phyloP scores from a whole-genome alignment of 2,329 filamentous ascomycete species.

The Fusarium marasasianum region DNA sequence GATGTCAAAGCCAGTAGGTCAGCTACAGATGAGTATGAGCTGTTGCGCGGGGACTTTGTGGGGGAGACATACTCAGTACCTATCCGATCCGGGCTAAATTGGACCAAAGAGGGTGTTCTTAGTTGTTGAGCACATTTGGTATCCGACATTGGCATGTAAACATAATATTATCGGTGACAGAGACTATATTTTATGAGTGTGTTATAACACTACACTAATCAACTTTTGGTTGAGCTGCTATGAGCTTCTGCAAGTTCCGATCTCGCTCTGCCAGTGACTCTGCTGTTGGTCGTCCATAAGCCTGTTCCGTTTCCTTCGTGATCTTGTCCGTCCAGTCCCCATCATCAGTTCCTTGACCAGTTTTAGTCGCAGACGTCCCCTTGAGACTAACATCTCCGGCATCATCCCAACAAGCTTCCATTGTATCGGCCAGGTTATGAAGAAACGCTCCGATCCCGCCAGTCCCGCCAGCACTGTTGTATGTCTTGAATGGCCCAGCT shows the following conservation, averaged over 20 bases:
- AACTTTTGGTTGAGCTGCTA: conserved; percentile 18
- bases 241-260: conserved; percentile 18
- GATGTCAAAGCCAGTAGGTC: not conserved
- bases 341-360: not conserved
- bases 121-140: not conserved
- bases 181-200: accelerated
- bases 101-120: not conserved
- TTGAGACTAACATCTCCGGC: conserved; percentile 17
- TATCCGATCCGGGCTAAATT: not conserved
- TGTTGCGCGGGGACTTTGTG: not conserved
- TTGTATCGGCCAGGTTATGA: conserved; percentile 20
- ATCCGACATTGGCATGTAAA: too few species aligned
- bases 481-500: conserved; percentile 35
- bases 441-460: conserved; percentile 34
- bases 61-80: not conserved
- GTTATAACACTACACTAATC: not conserved
- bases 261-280: conserved; percentile 20
- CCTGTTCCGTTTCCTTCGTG: conserved; percentile 10
- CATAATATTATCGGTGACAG: not conserved
- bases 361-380: not conserved
- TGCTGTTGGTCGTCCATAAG: conserved; percentile 14
- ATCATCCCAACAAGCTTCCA: conserved; percentile 31
- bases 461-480: conserved; percentile 32
- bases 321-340: conserved; percentile 24
- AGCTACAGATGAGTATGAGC: not conserved